phyloP scores from a whole-genome alignment of 129 eudicot species.

The Flaveria robusta region DNA sequence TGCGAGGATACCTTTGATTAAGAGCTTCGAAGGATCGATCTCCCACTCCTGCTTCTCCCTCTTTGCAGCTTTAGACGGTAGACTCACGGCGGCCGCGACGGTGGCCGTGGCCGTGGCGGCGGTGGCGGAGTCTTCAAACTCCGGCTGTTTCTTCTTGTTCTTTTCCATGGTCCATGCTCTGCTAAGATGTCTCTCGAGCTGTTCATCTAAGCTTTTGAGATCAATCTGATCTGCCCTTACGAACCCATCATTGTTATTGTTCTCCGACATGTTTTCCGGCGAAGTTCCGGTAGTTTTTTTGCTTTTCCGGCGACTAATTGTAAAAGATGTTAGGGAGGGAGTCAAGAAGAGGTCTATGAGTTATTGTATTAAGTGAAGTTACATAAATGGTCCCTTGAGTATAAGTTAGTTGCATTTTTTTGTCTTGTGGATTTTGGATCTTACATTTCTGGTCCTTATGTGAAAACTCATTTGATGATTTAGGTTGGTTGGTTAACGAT shows the following conservation, averaged over 20 bases:
- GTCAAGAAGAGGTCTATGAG: neutral
- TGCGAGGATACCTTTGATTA: conserved; percentile 73
- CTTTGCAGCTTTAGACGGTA: conserved; percentile 1
- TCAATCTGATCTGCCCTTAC: conserved; percentile 98
- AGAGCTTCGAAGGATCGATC: conserved; percentile 82
- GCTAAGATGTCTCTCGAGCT: conserved; percentile 78
- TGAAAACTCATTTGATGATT: neutral
- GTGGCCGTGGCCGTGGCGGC: conserved; percentile 27
- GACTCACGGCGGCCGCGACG: conserved; percentile 7
- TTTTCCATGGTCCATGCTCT: conserved; percentile 79
- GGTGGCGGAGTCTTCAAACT: conserved; percentile 37
- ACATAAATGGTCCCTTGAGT: neutral
- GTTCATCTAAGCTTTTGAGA: conserved; percentile 90
- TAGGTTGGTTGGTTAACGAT: no score
- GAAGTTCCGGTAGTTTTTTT: neutral
- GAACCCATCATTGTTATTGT: conserved; percentile 61
- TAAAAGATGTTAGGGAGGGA: conserved; percentile 8
- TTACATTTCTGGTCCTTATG: neutral
- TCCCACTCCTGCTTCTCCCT: conserved; percentile 82
- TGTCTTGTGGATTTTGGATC: neutral
- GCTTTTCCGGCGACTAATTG: conserved; percentile 18
- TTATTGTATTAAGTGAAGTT: neutral
- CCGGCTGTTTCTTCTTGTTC: conserved; percentile 50
- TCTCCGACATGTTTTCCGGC: conserved; percentile 46
- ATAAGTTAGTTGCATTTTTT: neutral